Evolutionary conservation across 1,284 basidiomycete species (phyloP).

Genomic region (Marasmius tenuissimus): DNA sequence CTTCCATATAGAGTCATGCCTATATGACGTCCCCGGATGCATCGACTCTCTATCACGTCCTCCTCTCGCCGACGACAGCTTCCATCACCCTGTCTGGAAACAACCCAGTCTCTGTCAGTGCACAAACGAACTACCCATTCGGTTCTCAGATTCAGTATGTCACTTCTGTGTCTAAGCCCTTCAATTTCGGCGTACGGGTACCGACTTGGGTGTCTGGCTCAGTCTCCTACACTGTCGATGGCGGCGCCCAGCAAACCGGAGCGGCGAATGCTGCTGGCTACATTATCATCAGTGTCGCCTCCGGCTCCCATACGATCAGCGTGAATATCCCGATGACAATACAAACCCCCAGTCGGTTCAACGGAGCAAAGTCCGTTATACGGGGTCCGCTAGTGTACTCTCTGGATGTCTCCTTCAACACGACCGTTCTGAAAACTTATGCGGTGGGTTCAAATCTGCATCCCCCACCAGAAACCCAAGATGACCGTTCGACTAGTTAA

Average conservation of each 20-base stretch:
- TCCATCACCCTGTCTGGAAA: constrained; percentile 11
- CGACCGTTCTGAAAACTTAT: background rate
- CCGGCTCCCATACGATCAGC: constrained; percentile 10
- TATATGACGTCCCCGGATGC: background rate
- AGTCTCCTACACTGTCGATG: background rate
- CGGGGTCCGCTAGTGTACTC: background rate
- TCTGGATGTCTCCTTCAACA: constrained; percentile 3
- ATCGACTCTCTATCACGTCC: background rate
- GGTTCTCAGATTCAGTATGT: background rate
- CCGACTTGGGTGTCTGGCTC: background rate
- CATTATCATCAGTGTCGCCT: background rate
- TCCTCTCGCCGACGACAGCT: constrained; percentile 10
- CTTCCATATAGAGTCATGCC: constrained; percentile 5
- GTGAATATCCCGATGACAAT: constrained; percentile 5
- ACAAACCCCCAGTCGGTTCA: background rate
- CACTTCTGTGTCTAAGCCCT: background rate
- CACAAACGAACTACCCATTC: constrained; percentile 9
- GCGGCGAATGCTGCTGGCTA: background rate
- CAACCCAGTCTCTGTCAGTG: constrained; percentile 13
- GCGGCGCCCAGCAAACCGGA: background rate
- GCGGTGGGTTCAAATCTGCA: background rate
- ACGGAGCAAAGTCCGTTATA: background rate
- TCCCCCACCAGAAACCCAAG: background rate
- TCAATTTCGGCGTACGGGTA: background rate
- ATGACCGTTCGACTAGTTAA: background rate